Percentiles rank a stretch among this genome's conserved stretches.
phyloP scores from a whole-genome alignment of 352 stramenopile species.

The Phytophthora megakarya region DNA sequence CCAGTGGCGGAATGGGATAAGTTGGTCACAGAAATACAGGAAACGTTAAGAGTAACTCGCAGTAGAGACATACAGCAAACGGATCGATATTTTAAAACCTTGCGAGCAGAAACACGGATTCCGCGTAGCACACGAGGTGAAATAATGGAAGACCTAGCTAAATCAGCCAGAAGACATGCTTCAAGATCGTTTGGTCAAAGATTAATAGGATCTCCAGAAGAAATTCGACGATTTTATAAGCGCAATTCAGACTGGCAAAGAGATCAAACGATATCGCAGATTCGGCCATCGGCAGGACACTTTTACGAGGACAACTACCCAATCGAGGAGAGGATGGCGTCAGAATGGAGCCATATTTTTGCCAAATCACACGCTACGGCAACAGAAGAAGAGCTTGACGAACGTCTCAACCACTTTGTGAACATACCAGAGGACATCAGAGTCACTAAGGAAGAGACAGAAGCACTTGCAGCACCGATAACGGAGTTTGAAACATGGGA shows the following conservation, averaged over 20 bases:
- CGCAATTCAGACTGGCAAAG: not conserved
- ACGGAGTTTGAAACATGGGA: not conserved
- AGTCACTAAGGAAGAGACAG: not conserved
- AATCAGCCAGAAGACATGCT: no score
- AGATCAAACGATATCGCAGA: not conserved
- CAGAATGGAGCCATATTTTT: slow-evolving; percentile 2
- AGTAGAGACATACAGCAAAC: not conserved
- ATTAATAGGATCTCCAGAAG: not conserved
- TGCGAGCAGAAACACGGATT: not conserved
- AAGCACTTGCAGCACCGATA: not conserved
- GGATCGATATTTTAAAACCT: not conserved
- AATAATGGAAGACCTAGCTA: no score
- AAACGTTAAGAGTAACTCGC: not conserved
- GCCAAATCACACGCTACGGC: not conserved
- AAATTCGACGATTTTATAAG: not conserved
- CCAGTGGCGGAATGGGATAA: not conserved
- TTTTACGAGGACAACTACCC: not conserved
- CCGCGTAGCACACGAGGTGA: no score
- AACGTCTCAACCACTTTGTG: not conserved
- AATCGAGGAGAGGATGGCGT: slow-evolving; percentile 1
- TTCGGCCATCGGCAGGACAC: not conserved
- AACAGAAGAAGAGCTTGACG: not conserved
- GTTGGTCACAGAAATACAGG: not conserved
- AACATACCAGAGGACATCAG: not conserved
- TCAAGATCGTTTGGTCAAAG: not conserved